Base-by-base conservation (phyloP, 2,329 filamentous ascomycete species). In the Alternaria angustiovoidea region DNA sequence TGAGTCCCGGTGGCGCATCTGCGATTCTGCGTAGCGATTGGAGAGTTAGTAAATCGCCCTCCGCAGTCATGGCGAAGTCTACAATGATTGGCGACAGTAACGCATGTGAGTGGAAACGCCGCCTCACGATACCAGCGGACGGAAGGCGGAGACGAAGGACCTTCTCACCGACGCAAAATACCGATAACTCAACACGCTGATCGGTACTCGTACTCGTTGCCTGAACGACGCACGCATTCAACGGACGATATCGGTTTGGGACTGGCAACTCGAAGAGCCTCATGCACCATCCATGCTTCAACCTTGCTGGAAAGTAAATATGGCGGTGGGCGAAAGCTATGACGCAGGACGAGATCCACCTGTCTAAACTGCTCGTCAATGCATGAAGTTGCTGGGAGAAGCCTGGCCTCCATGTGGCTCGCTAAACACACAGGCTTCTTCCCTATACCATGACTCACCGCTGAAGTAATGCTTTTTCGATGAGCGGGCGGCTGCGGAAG, bases 371-470 rank as follows among this genome's bases (percentile, higher is more conserved):
- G 54, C 49, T 64, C 57, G 62, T 69, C 65, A 61, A 68, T 66
- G 65, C 66, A 48, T 52, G 14, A 43, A 20, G 55, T 51, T 64
- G 64, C 62, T 55, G 54, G 61, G 61, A 61, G 53, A 59, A 48
- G 63, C 61, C 59, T 67, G 54, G 66, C 57, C 60, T 58, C 49
- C 28, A 46, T 57, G 51, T 61, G 54, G 56, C 55, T 65, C 59
- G 63, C 69, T 71, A 67, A 60, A 49, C 34, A 59, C 44, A 54
- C 62, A 62, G 63, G 57, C 60, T 52, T 65, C 48, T 59, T 57
- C 52, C 59, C 48, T 62, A 59, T 65, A 47, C 20, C 59, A 67
- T 72, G 69, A 70, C 64, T 70, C 69, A 71, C 64, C 52, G 41
- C 55, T 54, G 39, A 46, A 54, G 20, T 42, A 22, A 32, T 57